Conservation (phyloP, 2,329 filamentous ascomycete genomes). For the Ilyonectria robusta region DNA sequence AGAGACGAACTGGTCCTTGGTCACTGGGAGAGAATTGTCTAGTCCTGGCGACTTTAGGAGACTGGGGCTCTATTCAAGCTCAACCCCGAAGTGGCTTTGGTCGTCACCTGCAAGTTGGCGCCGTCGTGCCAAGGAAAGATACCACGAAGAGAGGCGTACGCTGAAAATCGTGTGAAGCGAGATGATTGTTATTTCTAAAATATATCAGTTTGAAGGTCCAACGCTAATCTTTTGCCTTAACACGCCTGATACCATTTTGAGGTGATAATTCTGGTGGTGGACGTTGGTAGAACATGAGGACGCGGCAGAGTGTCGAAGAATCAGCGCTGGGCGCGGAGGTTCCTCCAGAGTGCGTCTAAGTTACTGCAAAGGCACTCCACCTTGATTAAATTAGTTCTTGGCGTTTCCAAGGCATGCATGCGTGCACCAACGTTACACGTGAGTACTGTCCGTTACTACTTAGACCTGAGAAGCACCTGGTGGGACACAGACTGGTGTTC, state of each 20-base stretch:
- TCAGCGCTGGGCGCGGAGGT: not conserved
- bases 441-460: not conserved
- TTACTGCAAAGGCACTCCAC: not conserved
- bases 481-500: not conserved
- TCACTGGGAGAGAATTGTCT: not conserved
- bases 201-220: too few relatives aligned
- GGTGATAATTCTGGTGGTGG: too few relatives aligned
- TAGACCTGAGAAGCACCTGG: not conserved
- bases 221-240: too few relatives aligned
- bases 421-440: not conserved
- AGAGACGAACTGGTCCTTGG: conserved; percentile 17
- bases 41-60: conserved; percentile 9
- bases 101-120: conserved; percentile 20
- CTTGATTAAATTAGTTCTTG: not conserved
- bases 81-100: conserved; percentile 24
- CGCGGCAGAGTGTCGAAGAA: too few relatives aligned
- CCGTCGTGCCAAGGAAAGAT: conserved; percentile 15
- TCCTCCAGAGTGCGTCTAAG: not conserved
- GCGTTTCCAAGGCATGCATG: not conserved
- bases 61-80: conserved; percentile 8
- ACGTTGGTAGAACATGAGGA: too few relatives aligned
- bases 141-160: conserved; percentile 22
- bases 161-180: conserved; percentile 10
- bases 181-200: too few relatives aligned
- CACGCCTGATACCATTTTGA: too few relatives aligned